These are phyloP conservation scores for Podospora anserina DNA, from an alignment of 495 filamentous ascomycete species.

Conservation along the genomic window DNA sequence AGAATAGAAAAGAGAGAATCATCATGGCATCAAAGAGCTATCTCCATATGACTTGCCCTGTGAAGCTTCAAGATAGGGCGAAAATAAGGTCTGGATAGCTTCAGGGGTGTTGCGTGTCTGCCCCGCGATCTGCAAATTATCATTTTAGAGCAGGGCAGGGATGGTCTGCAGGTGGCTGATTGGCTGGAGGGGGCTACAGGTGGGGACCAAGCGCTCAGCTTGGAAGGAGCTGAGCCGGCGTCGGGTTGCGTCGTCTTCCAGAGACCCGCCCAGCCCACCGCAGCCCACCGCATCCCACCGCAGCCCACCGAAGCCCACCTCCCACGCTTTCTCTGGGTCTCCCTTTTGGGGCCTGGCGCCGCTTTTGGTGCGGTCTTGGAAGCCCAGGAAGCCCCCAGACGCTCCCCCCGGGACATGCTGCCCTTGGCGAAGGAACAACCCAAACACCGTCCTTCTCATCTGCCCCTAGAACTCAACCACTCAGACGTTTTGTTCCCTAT, in stretches of 20 bases:
- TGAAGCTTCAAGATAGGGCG: background rate
- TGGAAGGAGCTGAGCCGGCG: constrained; percentile 23
- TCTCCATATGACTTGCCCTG: background rate
- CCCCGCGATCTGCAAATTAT: constrained; percentile 5
- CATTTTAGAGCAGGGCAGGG: constrained; percentile 6
- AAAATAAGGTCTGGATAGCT: background rate
- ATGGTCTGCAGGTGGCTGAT: background rate
- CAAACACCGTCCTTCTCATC: background rate
- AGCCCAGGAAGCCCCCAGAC: background rate
- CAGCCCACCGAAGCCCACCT: constrained; percentile 17
- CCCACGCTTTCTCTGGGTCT: constrained; percentile 16
- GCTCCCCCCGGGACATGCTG: constrained; percentile 1
- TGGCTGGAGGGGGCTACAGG: constrained; percentile 8
- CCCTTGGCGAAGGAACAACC: constrained; percentile 5
- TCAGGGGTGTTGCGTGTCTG: constrained; percentile 7
- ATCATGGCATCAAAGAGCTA: background rate
- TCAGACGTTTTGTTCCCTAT: background rate
- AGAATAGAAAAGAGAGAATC: background rate
- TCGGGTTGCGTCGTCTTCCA: background rate
- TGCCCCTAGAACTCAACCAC: background rate
- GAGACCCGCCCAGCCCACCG: background rate
- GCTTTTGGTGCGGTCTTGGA: background rate
- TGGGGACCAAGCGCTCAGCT: constrained; percentile 19
- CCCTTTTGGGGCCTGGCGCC: constrained; percentile 2
- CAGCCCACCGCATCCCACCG: no score